Percentiles rank a stretch among this genome's conserved stretches.
Evolutionary conservation across 257 asterid genomes (phyloP).

Genomic region (Plectranthus barbatus): DNA sequence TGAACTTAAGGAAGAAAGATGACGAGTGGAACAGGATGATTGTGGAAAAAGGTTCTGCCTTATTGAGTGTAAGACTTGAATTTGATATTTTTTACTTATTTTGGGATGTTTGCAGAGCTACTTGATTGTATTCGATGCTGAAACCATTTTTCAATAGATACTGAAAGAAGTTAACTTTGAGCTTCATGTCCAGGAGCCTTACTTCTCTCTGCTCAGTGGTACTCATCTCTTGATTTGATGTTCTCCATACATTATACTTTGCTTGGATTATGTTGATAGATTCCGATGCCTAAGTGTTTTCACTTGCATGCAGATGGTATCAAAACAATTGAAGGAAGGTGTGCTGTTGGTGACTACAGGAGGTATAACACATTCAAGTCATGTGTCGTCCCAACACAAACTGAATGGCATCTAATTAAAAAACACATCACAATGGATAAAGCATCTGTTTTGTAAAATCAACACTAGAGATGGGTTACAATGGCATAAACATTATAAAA

Average conservation of each 20-base stretch:
- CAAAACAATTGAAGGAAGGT: constrained; percentile 91
- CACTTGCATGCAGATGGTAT: constrained; percentile 41
- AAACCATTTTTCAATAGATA: constrained; percentile 29
- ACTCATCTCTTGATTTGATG: constrained; percentile 10
- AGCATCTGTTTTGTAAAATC: neutral
- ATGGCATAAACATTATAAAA: neutral
- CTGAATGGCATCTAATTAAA: neutral
- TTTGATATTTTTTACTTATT: neutral
- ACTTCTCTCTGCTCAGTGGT: constrained; percentile 72
- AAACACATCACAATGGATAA: neutral
- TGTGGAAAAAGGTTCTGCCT: constrained; percentile 39
- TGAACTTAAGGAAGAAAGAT: constrained; percentile 25
- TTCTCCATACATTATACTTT: neutral
- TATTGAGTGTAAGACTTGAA: constrained; percentile 32
- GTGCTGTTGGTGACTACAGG: constrained; percentile 58
- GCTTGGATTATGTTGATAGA: neutral
- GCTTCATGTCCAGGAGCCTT: constrained; percentile 88
- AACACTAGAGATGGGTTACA: neutral
- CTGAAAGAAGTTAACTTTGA: constrained; percentile 60
- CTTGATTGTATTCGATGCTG: constrained; percentile 7
- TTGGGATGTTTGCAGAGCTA: neutral
- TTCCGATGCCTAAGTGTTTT: neutral
- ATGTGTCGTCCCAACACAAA: neutral
- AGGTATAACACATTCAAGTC: constrained; percentile 30
- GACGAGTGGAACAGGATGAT: constrained; percentile 43